Percentiles rank a stretch among this genome's conserved stretches.
phyloP scores from a whole-genome alignment of 306 rosid genomes.

The Vigna nakashimae region DNA sequence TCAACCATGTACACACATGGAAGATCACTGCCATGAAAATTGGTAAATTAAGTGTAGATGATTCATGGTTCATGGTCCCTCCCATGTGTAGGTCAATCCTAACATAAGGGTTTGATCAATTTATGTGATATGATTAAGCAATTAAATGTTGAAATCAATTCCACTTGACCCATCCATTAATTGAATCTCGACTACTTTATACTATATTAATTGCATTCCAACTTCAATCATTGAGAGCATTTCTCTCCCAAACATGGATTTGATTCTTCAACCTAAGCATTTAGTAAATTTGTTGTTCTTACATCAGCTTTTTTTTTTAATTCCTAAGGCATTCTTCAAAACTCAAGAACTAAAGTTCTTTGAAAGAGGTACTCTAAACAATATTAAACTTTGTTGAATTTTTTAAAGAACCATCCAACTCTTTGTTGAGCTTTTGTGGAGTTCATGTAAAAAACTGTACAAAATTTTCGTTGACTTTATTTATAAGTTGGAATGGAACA shows the following conservation, averaged over 20 bases:
- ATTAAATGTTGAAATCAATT: constrained; percentile 50
- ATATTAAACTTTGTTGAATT: no score
- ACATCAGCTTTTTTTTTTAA: no score
- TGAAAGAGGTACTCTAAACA: no score
- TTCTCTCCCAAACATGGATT: constrained; percentile 50
- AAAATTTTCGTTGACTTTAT: no score
- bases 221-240: constrained; percentile 45
- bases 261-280: constrained; percentile 45
- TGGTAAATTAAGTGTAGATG: constrained; percentile 40
- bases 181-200: constrained; percentile 4
- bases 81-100: constrained; percentile 56
- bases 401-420: no score
- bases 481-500: no score
- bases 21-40: constrained; percentile 45
- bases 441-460: no score
- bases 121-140: constrained; percentile 40
- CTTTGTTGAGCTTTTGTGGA: no score
- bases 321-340: no score
- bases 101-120: constrained; percentile 38
- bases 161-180: constrained; percentile 48
- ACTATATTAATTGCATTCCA: constrained; percentile 25
- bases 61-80: constrained; percentile 58
- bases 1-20: constrained; percentile 77
- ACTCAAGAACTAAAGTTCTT: no score
- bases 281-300: constrained; percentile 1